Base-by-base conservation (phyloP, 192 early-diverging fungal genomes). In the Backusella morwellensis region DNA sequence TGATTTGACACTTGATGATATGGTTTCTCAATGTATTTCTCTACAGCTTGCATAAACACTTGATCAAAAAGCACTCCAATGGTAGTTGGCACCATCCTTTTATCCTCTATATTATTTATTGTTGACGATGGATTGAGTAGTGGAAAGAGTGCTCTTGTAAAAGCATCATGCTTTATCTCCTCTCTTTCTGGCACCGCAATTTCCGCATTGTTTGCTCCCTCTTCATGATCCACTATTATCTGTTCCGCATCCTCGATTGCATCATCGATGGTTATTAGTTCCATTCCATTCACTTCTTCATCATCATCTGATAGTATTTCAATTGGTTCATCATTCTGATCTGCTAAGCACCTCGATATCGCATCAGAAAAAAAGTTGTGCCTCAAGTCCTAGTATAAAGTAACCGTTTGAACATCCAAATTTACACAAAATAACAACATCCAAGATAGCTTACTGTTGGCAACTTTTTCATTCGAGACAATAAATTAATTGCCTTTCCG, bases 11-110 rank as follows among this genome's bases (percentile, higher is more conserved):
- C 68, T 26, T 67, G 69, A 42, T 74, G 21, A 68, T 85, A 85
- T 41, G 69, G 75, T 3, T 76, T 72, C 23, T 74, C 72, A 47
- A 85, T 72, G 52, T 83, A 85, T 23, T 52, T 40, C 11, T 85
- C 77, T 15, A 80, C 21, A 1, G 32, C 66, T 6, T 75, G 23
- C 9, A 32, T 67, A 66, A 75, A 68, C 0, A 35, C 52, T 32
- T 66, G 56, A 17, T 75, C 66, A 9, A 75, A 68, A 23, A 59
- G 21, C 17, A 35, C 19, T 8, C 72, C 72, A 63, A 63, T 63
- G 3, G 56, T 23, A 11, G 56, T 29, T 14, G 23, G 32, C 63
- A 63, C 52, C 29, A 34, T 63, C 9, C 9, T 63, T 29, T 29
- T 63, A 63, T 63, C 56, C 26, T 63, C 26, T 14, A 26, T 63